Evolutionary conservation across 805 yeast species (phyloP).

Genomic region (Kuraishia molischiana): DNA sequence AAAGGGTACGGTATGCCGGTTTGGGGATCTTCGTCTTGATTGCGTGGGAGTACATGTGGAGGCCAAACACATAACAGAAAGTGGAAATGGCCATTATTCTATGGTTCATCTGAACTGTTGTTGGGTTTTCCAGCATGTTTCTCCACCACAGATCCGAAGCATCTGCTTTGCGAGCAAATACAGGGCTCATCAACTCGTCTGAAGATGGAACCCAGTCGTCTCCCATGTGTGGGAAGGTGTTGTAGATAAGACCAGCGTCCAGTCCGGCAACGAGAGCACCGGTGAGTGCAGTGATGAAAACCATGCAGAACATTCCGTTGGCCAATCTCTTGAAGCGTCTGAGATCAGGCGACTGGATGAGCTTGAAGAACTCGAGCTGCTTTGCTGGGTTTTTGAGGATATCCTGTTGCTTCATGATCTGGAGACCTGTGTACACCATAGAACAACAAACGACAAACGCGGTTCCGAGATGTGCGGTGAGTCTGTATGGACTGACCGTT

Average conservation of each 20-base stretch:
- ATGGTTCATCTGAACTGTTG: conserved; percentile 90
- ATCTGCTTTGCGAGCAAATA: conserved; percentile 58
- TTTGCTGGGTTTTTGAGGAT: conserved; percentile 56
- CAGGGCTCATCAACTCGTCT: conserved; percentile 70
- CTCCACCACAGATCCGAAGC: conserved; percentile 80
- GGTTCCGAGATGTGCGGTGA: conserved; percentile 89
- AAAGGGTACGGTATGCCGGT: conserved; percentile 45
- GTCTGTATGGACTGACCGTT: conserved; percentile 92
- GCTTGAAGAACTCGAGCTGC: conserved; percentile 43
- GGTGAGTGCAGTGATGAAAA: conserved; percentile 88
- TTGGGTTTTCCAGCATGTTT: conserved; percentile 88
- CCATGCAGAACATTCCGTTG: conserved; percentile 49
- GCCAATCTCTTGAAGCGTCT: conserved; percentile 47
- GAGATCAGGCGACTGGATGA: conserved; percentile 53
- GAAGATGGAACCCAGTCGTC: conserved; percentile 64
- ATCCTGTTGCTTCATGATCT: conserved; percentile 64
- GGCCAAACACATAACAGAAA: conserved; percentile 56
- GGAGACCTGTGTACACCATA: conserved; percentile 85
- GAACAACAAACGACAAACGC: conserved; percentile 84
- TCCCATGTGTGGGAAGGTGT: conserved; percentile 97
- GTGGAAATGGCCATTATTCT: conserved; percentile 78
- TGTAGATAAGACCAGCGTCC: conserved; percentile 95
- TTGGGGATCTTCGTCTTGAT: conserved; percentile 48
- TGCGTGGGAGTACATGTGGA: conserved; percentile 59
- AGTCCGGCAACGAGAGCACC: conserved; percentile 98